Evolutionary conservation across 2,329 filamentous ascomycete species (phyloP).

Genomic region (Hymenoscyphus salicellus): DNA sequence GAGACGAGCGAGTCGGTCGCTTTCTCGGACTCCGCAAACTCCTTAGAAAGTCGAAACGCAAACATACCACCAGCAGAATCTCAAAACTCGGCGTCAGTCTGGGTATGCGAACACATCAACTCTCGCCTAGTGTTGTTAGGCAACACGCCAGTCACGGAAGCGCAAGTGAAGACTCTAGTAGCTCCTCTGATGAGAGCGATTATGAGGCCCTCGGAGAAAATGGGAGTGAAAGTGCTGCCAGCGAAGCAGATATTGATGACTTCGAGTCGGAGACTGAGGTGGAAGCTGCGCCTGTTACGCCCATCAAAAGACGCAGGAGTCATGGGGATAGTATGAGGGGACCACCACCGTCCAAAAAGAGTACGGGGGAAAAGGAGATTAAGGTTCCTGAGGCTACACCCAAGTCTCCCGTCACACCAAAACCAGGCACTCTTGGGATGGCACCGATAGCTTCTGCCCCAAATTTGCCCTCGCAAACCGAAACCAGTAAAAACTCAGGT

Average conservation of each 20-base stretch:
- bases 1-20: slow-evolving; percentile 42
- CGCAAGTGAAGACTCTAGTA: slow-evolving; percentile 43
- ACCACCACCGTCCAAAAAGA: slow-evolving; percentile 35
- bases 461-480: slow-evolving; percentile 10
- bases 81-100: slow-evolving; percentile 61
- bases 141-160: slow-evolving; percentile 43
- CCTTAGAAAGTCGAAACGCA: slow-evolving; percentile 53
- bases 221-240: slow-evolving; percentile 40
- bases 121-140: slow-evolving; percentile 44
- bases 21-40: slow-evolving; percentile 60
- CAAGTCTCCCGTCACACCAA: slow-evolving; percentile 9
- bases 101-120: slow-evolving; percentile 72
- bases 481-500: slow-evolving; percentile 15
- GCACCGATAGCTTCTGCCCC: slow-evolving; percentile 13
- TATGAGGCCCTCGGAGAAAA: slow-evolving; percentile 41
- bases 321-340: slow-evolving; percentile 41
- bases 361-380: slow-evolving; percentile 31
- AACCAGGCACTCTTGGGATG: slow-evolving; percentile 2
- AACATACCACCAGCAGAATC: slow-evolving; percentile 33
- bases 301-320: slow-evolving; percentile 39
- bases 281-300: slow-evolving; percentile 5
- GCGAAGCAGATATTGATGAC: slow-evolving; percentile 43
- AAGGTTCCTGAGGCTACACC: slow-evolving; percentile 24
- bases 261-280: slow-evolving; percentile 34
- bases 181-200: slow-evolving; percentile 39